Conservation (phyloP, 306 rosid genomes). For the Echinosophora koreensis region DNA sequence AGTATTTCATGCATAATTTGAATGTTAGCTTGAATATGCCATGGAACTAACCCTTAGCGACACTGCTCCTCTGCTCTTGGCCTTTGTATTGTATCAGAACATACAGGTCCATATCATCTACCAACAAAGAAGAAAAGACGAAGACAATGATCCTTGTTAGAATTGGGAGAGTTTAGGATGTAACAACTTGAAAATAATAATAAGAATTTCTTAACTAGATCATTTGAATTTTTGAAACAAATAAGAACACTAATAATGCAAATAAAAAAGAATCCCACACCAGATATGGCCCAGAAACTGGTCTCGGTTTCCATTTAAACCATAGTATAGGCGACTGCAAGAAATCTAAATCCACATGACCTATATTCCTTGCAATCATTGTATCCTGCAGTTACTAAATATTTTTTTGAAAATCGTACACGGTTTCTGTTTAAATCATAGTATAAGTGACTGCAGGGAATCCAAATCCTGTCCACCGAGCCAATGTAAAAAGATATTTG, state of each 20-base stretch:
- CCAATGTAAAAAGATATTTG: background rate
- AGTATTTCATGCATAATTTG: background rate
- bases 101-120: conserved; percentile 77
- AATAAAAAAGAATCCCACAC: background rate
- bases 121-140: background rate
- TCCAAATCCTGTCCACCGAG: no score
- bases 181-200: background rate
- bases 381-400: no score
- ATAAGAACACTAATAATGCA: no score
- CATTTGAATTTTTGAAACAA: no score
- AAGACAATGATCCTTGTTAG: background rate
- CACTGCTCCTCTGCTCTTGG: conserved; percentile 76
- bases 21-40: background rate
- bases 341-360: no score
- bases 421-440: no score
- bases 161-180: background rate
- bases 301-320: no score
- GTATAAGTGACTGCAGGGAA: no score
- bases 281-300: background rate
- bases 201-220: background rate
- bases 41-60: conserved; percentile 63
- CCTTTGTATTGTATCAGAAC: conserved; percentile 76
- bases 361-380: no score
- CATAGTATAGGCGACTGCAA: no score
- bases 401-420: no score